Conservation (phyloP, 2,329 filamentous ascomycete species). For the Ceratocystis papillata region DNA sequence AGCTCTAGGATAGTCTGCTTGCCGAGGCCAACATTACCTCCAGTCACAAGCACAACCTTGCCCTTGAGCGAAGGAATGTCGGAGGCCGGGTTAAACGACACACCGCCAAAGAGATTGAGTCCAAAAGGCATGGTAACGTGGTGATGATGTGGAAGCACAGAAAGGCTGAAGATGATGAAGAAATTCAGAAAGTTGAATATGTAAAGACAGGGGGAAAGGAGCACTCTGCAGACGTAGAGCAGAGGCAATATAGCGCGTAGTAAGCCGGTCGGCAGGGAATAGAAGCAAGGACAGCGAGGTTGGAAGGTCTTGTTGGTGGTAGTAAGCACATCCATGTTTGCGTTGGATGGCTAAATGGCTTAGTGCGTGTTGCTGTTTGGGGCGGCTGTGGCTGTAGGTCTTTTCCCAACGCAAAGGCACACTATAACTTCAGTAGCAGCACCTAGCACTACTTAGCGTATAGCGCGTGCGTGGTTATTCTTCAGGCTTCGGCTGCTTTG, state of each 20-base stretch:
- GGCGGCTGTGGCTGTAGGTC: not conserved
- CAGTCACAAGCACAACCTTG: slow-evolving; percentile 39
- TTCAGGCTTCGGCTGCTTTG: not conserved
- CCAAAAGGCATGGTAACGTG: slow-evolving; percentile 23
- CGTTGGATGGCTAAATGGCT: not conserved
- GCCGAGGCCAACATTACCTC: slow-evolving; percentile 36
- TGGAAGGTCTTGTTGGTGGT: not conserved
- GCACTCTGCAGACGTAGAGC: not conserved
- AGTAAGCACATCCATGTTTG: not conserved
- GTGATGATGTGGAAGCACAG: slow-evolving; percentile 18
- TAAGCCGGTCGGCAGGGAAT: not conserved
- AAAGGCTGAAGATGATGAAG: slow-evolving; percentile 17
- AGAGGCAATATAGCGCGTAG: not conserved
- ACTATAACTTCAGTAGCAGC: not conserved
- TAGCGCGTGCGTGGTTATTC: not conserved
- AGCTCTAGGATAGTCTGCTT: slow-evolving; percentile 32
- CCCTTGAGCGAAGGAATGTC: slow-evolving; percentile 38
- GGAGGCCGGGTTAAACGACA: slow-evolving; percentile 31
- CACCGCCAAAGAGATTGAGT: slow-evolving; percentile 22
- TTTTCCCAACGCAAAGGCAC: not conserved
- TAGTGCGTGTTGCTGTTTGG: not conserved
- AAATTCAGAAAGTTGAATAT: slow-evolving; percentile 9
- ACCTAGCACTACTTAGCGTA: not conserved
- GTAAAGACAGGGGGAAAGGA: not conserved
- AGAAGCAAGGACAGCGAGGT: slow-evolving; percentile 5